These are phyloP conservation scores for Hsuehochloa calcarea DNA, from an alignment of 176 grass and related monocot species.

Conservation along the genomic window DNA sequence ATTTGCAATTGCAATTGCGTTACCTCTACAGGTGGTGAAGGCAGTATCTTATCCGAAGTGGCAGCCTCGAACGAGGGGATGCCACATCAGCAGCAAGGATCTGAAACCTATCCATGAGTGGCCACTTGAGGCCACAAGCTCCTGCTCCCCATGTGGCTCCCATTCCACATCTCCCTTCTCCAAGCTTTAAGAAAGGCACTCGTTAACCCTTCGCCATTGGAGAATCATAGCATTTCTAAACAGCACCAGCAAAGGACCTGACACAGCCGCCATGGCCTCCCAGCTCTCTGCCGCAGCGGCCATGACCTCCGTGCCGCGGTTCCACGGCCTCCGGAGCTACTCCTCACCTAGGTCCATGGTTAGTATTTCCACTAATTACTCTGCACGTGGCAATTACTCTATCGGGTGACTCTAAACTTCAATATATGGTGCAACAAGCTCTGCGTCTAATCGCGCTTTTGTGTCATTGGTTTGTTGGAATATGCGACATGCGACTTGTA, in stretches of 20 bases:
- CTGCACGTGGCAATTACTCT: no score
- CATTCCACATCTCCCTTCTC: neutral
- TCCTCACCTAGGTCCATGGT: slow-evolving; percentile 52
- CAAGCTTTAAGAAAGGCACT: slow-evolving; percentile 47
- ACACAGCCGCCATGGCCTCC: slow-evolving; percentile 51
- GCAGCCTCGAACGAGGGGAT: slow-evolving; percentile 44
- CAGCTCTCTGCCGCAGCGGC: slow-evolving; percentile 61
- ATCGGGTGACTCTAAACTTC: no score
- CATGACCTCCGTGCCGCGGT: slow-evolving; percentile 52
- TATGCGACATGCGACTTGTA: no score
- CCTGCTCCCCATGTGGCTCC: slow-evolving; percentile 48
- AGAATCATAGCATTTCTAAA: neutral
- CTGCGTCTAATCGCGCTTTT: neutral
- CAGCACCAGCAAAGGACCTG: neutral
- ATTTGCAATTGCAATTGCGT: neutral
- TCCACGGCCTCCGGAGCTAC: slow-evolving; percentile 60
- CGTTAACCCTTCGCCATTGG: neutral
- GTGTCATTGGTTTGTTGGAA: no score
- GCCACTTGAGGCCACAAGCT: slow-evolving; percentile 56
- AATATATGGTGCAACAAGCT: neutral
- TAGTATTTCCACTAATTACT: neutral
- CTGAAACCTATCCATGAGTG: slow-evolving; percentile 54
- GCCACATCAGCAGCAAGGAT: slow-evolving; percentile 71
- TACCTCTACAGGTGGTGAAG: neutral
- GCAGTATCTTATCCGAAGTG: slow-evolving; percentile 60